Conservation (phyloP, 2,329 filamentous ascomycete species). For the Gaeumannomyces tritici region DNA sequence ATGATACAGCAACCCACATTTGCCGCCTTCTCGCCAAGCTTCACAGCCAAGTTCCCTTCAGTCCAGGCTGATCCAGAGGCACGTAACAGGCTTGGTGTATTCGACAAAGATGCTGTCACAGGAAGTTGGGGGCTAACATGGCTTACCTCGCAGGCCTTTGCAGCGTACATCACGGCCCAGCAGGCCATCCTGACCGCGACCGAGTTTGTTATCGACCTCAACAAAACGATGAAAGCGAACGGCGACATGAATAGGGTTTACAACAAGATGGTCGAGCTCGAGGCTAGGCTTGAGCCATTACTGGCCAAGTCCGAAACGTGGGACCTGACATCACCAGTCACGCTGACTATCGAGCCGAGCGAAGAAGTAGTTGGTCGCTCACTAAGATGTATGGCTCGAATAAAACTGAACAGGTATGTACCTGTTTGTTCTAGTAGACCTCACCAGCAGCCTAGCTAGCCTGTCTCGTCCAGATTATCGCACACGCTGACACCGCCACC, state of each 20-base stretch:
- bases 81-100: slow-evolving; percentile 5
- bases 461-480: not conserved
- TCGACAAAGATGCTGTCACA: not conserved
- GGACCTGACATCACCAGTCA: slow-evolving; percentile 21
- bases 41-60: slow-evolving; percentile 32
- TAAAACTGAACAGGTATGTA: slow-evolving; percentile 37
- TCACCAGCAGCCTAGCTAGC: not conserved
- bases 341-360: slow-evolving; percentile 23
- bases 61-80: slow-evolving; percentile 31
- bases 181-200: slow-evolving; percentile 36
- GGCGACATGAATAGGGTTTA: slow-evolving; percentile 29
- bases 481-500: not conserved
- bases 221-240: slow-evolving; percentile 26
- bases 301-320: slow-evolving; percentile 25
- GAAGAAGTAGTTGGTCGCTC: slow-evolving; percentile 32
- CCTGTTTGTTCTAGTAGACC: not conserved
- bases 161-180: slow-evolving; percentile 34
- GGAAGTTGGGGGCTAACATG: not conserved
- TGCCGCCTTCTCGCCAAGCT: slow-evolving; percentile 30
- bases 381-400: slow-evolving; percentile 34
- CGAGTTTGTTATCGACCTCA: slow-evolving; percentile 37
- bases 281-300: slow-evolving; percentile 25
- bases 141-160: slow-evolving; percentile 26
- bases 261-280: slow-evolving; percentile 29
- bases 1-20: slow-evolving; percentile 29